Conservation (phyloP, 495 filamentous ascomycete genomes). For the Podospora tetraspora region DNA sequence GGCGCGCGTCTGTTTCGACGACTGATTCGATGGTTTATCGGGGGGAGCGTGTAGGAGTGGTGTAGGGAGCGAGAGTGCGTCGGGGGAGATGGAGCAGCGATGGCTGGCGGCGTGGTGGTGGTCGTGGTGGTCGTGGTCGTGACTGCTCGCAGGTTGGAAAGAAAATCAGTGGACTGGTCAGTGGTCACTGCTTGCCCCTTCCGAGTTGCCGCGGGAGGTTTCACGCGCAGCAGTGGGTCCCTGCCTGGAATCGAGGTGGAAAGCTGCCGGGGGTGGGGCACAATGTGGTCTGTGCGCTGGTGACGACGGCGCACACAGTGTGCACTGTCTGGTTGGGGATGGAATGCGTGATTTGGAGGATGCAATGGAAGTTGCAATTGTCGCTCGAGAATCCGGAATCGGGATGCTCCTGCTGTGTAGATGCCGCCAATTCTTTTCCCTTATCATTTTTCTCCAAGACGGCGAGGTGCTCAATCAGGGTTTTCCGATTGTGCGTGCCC, state of each 20-base stretch:
- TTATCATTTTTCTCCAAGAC: not conserved
- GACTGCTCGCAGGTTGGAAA: not conserved
- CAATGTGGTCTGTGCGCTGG: constrained; percentile 3
- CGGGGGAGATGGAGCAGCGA: not conserved
- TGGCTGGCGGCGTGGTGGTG: not conserved
- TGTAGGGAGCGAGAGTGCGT: not conserved
- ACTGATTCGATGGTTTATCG: not conserved
- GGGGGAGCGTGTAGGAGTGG: not conserved
- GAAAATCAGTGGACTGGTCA: not conserved
- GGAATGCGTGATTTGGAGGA: not conserved
- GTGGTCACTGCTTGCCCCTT: not conserved
- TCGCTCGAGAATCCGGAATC: not conserved
- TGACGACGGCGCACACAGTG: not conserved
- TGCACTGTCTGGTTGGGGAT: not conserved
- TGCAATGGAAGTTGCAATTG: not conserved
- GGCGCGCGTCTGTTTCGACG: not conserved
- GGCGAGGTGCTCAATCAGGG: not conserved
- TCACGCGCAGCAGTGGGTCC: constrained; percentile 9
- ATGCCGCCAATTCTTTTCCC: too few species aligned
- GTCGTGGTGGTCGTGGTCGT: not conserved
- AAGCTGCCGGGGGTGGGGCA: not conserved
- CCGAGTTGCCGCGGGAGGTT: not conserved
- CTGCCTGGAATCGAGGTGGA: not conserved
- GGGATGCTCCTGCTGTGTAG: not conserved
- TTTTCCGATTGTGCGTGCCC: not conserved